phyloP scores from a whole-genome alignment of 2,329 filamentous ascomycete genomes.

The Davidsoniella australis region DNA sequence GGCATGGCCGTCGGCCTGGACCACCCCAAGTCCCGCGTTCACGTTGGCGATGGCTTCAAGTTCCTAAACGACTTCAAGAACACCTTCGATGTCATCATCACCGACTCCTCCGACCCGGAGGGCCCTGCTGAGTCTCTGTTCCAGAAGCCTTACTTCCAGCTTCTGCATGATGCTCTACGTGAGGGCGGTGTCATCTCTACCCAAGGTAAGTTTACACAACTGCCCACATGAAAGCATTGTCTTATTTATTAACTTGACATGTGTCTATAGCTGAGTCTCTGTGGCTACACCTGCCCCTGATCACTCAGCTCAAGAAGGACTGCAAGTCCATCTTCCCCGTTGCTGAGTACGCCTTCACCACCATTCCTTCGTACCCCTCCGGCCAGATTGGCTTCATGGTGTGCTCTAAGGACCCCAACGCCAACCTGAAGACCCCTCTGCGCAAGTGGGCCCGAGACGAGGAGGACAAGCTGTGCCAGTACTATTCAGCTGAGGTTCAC shows the following conservation, averaged over 20 bases:
- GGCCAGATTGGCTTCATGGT: conserved; percentile 99
- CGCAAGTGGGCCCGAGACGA: conserved; percentile 70
- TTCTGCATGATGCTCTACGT: conserved; percentile 73
- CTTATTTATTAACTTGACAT: neutral
- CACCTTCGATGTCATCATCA: conserved; percentile 98
- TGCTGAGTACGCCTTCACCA: conserved; percentile 97
- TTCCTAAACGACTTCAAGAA: conserved; percentile 95
- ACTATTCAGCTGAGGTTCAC: conserved; percentile 97
- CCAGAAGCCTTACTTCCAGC: conserved; percentile 97
- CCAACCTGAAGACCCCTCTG: conserved; percentile 71
- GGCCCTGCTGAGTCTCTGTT: conserved; percentile 92
- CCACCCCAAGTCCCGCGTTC: conserved; percentile 82
- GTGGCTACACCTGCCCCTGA: conserved; percentile 92
- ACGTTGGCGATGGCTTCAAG: conserved; percentile 96
- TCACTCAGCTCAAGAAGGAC: conserved; percentile 87
- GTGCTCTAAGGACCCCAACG: conserved; percentile 81
- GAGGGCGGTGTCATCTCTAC: conserved; percentile 97
- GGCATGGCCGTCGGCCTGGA: conserved; percentile 85
- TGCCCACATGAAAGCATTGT: neutral
- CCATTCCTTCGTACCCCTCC: conserved; percentile 95
- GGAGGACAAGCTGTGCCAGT: conserved; percentile 82
- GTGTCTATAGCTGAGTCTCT: conserved; percentile 73
- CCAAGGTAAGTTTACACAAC: conserved; percentile 82
- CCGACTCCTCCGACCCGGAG: conserved; percentile 93
- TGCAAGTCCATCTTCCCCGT: conserved; percentile 95